Base-by-base conservation (phyloP, 768 basidiomycete genomes). In the Gautieria morchelliformis region DNA sequence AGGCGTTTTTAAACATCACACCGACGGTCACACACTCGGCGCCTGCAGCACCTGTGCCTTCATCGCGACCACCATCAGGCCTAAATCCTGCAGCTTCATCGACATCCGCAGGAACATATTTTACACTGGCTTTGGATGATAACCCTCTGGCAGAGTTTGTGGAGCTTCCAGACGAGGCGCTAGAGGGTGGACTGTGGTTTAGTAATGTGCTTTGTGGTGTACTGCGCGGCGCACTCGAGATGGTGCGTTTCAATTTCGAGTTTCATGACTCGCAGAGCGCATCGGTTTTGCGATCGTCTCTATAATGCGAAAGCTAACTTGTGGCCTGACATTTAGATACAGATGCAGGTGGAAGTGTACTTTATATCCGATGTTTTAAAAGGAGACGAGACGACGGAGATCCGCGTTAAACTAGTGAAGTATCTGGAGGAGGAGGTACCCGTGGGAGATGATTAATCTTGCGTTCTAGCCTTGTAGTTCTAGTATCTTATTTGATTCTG, bases 141-240 rank as follows among this genome's bases (percentile, higher is more conserved):
- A 99, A 99, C 67, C 96, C 96, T 0, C 69, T 99, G 58, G 84
- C 93, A 8, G 96, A 99, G 65, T 97, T 99, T 70, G 95, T 95
- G 22, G 96, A 98, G 67, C 77, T 99, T 20, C 95, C 96, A 0
- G 89, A 93, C 52, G 93, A 96, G 63, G 93, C 82, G 1, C 74
- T 94, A 27, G 90, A 95, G 66, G 92, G 92, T 17, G 94, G 93
- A 1, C 71, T 99, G 37, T 96, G 93, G 91, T 98, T 93, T 69
- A 93, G 90, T 70, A 98, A 98, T 70, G 86, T 98, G 44, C 74
- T 96, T 1, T 95, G 93, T 65, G 96, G 96, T 5, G 95, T 98
- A 8, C 70, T 98, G 50, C 75, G 94, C 53, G 96, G 96, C 3
- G 83, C 93, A 37, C 69, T 99, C 52, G 96, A 99, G 74, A 98